Evolutionary conservation across 345 rosid genomes (phyloP).

Genomic region (Psidium guajava): DNA sequence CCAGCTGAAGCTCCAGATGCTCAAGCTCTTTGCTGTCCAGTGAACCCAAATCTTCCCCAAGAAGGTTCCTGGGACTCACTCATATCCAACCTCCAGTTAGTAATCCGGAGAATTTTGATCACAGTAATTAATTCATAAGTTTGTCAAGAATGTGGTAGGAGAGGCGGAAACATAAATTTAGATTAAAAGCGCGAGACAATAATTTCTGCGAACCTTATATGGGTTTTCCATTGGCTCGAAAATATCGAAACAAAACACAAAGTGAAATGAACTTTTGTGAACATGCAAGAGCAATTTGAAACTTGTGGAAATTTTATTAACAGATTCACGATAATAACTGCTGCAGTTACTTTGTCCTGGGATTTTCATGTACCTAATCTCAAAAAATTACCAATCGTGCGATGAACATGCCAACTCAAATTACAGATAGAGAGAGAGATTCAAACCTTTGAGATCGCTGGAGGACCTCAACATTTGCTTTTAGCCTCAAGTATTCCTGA

Average conservation of each 20-base stretch:
- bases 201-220: background rate
- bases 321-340: background rate
- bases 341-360: background rate
- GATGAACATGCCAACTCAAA: background rate
- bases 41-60: constrained; percentile 72
- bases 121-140: background rate
- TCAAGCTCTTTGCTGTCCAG: constrained; percentile 57
- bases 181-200: background rate
- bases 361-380: background rate
- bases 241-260: background rate
- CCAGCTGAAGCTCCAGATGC: constrained; percentile 67
- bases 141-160: background rate
- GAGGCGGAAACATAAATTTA: background rate
- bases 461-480: constrained; percentile 38
- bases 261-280: background rate
- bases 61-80: constrained; percentile 48
- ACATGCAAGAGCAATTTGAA: background rate
- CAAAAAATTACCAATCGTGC: background rate
- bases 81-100: background rate
- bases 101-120: background rate
- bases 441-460: constrained; percentile 42
- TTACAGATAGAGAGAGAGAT: background rate
- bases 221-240: background rate
- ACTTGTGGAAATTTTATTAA: background rate
- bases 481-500: constrained; percentile 48